These are phyloP conservation scores for Haplosporangium sp. DNA, from an alignment of 371 early-diverging fungal genomes.

Conservation along the genomic window DNA sequence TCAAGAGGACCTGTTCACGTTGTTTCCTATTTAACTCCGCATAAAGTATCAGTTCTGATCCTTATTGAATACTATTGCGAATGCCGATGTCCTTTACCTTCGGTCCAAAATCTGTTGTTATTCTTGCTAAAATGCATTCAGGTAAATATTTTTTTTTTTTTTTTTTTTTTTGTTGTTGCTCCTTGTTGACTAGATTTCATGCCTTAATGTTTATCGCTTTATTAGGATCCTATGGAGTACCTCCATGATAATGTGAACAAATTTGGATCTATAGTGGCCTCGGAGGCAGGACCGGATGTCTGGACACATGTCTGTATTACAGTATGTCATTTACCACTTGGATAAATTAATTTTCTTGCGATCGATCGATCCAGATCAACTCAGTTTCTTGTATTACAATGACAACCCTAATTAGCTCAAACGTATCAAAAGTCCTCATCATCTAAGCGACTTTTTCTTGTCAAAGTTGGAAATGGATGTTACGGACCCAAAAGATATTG, in stretches of 20 bases:
- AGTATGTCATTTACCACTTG: constrained; percentile 4
- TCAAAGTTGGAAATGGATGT: constrained; percentile 21
- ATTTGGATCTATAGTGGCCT: constrained; percentile 9
- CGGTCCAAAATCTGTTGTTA: constrained; percentile 11
- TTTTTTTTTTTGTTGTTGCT: no score
- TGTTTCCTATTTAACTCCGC: constrained; percentile 42
- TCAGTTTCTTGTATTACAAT: neutral
- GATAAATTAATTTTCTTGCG: neutral
- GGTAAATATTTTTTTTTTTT: constrained; percentile 5
- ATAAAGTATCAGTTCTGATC: constrained; percentile 44
- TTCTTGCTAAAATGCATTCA: constrained; percentile 44
- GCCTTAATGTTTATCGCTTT: no score
- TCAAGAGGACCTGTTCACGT: constrained; percentile 22
- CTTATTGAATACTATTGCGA: constrained; percentile 40
- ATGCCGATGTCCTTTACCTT: constrained; percentile 11
- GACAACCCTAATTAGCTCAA: constrained; percentile 12
- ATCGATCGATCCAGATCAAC: neutral
- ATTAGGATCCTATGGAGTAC: constrained; percentile 42
- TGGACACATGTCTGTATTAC: constrained; percentile 25
- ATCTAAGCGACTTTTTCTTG: constrained; percentile 38
- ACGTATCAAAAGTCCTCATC: constrained; percentile 38
- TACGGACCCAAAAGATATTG: neutral
- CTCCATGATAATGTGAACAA: constrained; percentile 19
- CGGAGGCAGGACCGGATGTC: constrained; percentile 5
- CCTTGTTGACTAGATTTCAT: no score